Evolutionary conservation across 352 stramenopile species (phyloP), one percentile per base, ranked within the genome.

Genomic region (Pythium rhizo-oryzae): DNA sequence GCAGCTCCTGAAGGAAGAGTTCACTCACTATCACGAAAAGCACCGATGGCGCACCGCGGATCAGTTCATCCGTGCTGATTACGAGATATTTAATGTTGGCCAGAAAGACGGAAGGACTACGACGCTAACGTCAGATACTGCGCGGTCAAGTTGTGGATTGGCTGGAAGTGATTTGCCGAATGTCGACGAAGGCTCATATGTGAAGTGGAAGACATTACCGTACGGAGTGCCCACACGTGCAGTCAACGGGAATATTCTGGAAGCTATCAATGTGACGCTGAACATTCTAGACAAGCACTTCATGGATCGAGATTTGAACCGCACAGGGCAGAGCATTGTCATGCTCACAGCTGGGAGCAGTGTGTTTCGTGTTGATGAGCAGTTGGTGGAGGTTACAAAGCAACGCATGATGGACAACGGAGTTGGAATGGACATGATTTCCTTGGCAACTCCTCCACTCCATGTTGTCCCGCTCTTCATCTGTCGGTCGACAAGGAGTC

Each of bases 391-490:
- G 49, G 98, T 99, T 53, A 99, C 97, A 5, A 98, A 99, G 74
- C 97, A 99, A 74, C 82, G 98, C 24, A 99, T 99, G 97, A 99
- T 99, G 96, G 97, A 99, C 82, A 98, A 98, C 73, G 98, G 97
- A 1, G 98, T 99, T 67, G 98, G 98, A 8, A 99, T 98, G 79
- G 98, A 99, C 75, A 98, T 99, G 91, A 90, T 99, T 25, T 93
- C 84, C 11, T 57, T 99, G 2, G 89, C 93, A 8, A 89, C 97
- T 21, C 97, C 97, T 7, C 97, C 98, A 24, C 75, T 99, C 23
- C 97, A 99, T 71, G 92, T 98, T 15, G 95, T 97, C n/a, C 98
- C 98, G 21, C 91, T 99, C 52, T 99, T 99, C 70, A 94, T 99
- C 23, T 98, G 91, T 59, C 47, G 56, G 30, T 49, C 66, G 25